Evolutionary conservation across 2,329 filamentous ascomycete species (phyloP).

Genomic region (Pseudogymnoascus pannorum): DNA sequence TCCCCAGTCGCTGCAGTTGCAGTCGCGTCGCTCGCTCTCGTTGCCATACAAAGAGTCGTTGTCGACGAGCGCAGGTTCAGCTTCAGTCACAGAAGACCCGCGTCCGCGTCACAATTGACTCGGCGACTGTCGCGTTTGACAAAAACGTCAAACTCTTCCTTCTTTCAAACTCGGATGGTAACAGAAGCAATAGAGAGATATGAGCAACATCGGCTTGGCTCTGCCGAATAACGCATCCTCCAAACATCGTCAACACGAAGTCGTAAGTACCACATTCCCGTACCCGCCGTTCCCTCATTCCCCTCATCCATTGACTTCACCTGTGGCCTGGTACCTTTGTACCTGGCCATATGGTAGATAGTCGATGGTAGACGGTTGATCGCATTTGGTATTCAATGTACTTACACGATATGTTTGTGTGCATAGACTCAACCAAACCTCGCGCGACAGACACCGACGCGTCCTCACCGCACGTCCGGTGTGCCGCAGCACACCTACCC

Average conservation of each 20-base stretch:
- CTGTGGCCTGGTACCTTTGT: not conserved
- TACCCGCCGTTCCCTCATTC: not conserved
- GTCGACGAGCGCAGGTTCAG: not conserved
- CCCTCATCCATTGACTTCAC: not conserved
- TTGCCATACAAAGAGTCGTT: not conserved
- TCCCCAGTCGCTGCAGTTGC: not conserved
- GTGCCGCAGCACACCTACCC: not conserved
- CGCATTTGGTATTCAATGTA: not conserved
- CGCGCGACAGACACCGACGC: constrained; percentile 3
- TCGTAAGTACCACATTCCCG: not conserved
- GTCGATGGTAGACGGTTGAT: not conserved
- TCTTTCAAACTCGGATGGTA: not conserved
- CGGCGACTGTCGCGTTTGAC: not conserved
- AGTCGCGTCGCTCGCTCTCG: not conserved
- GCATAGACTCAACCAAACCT: not conserved
- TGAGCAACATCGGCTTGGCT: constrained; percentile 4
- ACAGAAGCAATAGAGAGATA: constrained; percentile 1
- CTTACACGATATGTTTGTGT: not conserved
- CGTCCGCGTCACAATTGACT: not conserved
- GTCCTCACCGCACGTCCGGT: constrained; percentile 1
- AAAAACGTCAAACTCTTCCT: not conserved
- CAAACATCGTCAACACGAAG: constrained; percentile 1
- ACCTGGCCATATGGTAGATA: not conserved
- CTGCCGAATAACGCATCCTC: constrained; percentile 3
- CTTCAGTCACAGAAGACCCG: not conserved